phyloP scores from a whole-genome alignment of 1,284 basidiomycete genomes.

The Ustilago loliicola region DNA sequence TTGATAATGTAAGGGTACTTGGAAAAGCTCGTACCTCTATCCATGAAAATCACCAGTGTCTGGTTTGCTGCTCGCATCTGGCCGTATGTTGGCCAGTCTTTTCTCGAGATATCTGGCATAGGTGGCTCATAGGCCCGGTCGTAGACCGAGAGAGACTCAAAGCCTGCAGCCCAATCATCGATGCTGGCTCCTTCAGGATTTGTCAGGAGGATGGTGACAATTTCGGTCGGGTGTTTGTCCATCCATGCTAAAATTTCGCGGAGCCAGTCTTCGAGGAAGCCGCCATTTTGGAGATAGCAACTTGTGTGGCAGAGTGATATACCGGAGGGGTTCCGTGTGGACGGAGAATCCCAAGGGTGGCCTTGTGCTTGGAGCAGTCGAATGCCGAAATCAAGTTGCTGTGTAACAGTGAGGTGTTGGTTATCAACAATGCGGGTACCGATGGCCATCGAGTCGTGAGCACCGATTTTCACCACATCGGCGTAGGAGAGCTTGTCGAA shows the following conservation, averaged over 20 bases:
- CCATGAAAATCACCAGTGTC: constrained; percentile 85
- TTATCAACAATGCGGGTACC: constrained; percentile 8
- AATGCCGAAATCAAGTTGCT: constrained; percentile 20
- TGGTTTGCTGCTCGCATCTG: constrained; percentile 81
- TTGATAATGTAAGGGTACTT: constrained; percentile 86
- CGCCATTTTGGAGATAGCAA: constrained; percentile 57
- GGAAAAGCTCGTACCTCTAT: constrained; percentile 79
- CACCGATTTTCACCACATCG: constrained; percentile 11
- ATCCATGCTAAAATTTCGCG: constrained; percentile 84
- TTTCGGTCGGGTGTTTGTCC: constrained; percentile 85
- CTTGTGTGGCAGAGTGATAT: constrained; percentile 26
- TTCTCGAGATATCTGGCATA: constrained; percentile 72
- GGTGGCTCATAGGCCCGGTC: constrained; percentile 76
- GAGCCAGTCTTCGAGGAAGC: constrained; percentile 78
- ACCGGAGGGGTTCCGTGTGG: constrained; percentile 13
- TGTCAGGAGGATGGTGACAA: constrained; percentile 67
- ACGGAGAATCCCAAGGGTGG: constrained; percentile 9
- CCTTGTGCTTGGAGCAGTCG: constrained; percentile 24
- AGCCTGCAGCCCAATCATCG: constrained; percentile 72
- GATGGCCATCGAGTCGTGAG: constrained; percentile 8
- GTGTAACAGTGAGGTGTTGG: constrained; percentile 7
- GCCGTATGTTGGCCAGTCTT: constrained; percentile 87
- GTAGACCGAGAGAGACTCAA: constrained; percentile 79
- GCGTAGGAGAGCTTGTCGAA: constrained; percentile 14
- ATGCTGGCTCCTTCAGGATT: constrained; percentile 51